These are phyloP conservation scores for Lodderomyces margitis DNA, from an alignment of 1,139 yeast genomes.

Conservation along the genomic window DNA sequence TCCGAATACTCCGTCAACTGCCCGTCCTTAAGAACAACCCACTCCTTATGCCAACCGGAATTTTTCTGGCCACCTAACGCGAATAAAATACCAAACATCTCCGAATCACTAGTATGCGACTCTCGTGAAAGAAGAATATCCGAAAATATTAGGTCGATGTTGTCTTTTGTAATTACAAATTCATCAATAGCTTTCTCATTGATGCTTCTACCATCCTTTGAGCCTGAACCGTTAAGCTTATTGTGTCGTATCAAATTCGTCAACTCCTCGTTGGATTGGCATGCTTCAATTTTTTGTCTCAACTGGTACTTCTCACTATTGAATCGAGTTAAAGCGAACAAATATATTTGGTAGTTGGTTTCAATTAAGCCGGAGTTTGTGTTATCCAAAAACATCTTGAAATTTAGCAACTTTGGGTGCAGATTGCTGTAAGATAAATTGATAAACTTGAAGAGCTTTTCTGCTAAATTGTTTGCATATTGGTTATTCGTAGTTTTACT, in stretches of 20 bases:
- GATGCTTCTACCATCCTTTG: neutral
- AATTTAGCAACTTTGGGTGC: slow-evolving; percentile 21
- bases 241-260: slow-evolving; percentile 33
- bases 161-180: slow-evolving; percentile 26
- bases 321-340: slow-evolving; percentile 36
- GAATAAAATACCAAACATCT: slow-evolving; percentile 58
- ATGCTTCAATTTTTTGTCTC: slow-evolving; percentile 44
- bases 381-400: slow-evolving; percentile 20
- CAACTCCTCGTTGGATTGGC: slow-evolving; percentile 42
- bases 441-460: slow-evolving; percentile 38
- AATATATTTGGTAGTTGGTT: slow-evolving; percentile 32
- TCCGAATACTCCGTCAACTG: slow-evolving; percentile 70
- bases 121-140: slow-evolving; percentile 14
- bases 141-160: slow-evolving; percentile 32
- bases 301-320: slow-evolving; percentile 45
- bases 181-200: slow-evolving; percentile 17
- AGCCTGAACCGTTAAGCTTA: slow-evolving; percentile 21
- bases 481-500: slow-evolving; percentile 57
- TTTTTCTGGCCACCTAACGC: slow-evolving; percentile 73
- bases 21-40: slow-evolving; percentile 76
- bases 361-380: slow-evolving; percentile 23
- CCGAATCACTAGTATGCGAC: slow-evolving; percentile 21
- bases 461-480: slow-evolving; percentile 41
- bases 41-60: slow-evolving; percentile 86
- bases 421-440: slow-evolving; percentile 16